Conservation (phyloP, 345 rosid species). For the Conringia planisiliqua region DNA sequence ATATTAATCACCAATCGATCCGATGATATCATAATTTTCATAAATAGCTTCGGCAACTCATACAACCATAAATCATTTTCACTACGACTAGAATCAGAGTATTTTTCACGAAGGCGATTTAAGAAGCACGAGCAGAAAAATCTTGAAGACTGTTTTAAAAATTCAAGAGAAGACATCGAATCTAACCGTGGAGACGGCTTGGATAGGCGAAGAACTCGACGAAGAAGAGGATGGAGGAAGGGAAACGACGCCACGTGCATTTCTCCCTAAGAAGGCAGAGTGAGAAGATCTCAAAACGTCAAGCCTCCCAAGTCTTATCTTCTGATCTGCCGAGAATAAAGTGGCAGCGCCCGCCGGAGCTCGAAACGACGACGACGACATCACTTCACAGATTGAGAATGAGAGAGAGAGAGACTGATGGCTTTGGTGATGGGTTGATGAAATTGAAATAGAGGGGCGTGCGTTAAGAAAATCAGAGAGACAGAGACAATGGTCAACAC, state of each 20-base stretch:
- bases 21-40: not conserved
- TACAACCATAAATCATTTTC: not conserved
- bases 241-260: slow-evolving; percentile 22
- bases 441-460: slow-evolving; percentile 17
- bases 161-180: not conserved
- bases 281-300: slow-evolving; percentile 53
- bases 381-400: slow-evolving; percentile 12
- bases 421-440: slow-evolving; percentile 15
- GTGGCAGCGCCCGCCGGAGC: slow-evolving; percentile 44
- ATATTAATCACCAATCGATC: not conserved
- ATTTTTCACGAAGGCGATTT: too few relatives aligned
- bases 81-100: not conserved
- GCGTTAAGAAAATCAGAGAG: not conserved
- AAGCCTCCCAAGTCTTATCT: slow-evolving; percentile 43
- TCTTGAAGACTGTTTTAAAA: too few relatives aligned
- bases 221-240: slow-evolving; percentile 32
- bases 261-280: slow-evolving; percentile 41
- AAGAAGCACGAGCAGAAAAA: too few relatives aligned
- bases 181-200: slow-evolving; percentile 85
- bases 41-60: not conserved
- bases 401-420: not conserved
- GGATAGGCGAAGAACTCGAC: slow-evolving; percentile 37
- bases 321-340: slow-evolving; percentile 40
- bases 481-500: slow-evolving; percentile 14
- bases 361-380: slow-evolving; percentile 69